phyloP scores from a whole-genome alignment of 2,329 filamentous ascomycete species.

The Exophiala mesophila region DNA sequence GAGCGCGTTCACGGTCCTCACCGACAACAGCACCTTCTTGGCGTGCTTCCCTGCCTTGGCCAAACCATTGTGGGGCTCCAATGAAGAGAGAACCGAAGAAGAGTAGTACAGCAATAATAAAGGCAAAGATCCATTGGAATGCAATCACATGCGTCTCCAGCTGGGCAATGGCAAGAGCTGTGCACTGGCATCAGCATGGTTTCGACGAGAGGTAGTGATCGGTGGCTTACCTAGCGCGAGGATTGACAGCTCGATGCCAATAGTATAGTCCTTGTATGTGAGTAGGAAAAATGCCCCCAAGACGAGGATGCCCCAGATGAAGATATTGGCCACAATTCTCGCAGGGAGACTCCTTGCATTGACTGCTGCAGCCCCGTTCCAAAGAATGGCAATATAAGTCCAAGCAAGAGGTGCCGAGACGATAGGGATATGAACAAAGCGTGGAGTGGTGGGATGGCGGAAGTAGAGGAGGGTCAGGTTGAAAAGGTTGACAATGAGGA shows the following conservation, averaged over 20 bases:
- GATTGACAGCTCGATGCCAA: constrained; percentile 73
- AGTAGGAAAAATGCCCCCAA: constrained; percentile 74
- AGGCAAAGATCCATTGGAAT: constrained; percentile 90
- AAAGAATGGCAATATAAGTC: constrained; percentile 82
- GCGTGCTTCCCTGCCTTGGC: constrained; percentile 50
- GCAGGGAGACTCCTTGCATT: constrained; percentile 62
- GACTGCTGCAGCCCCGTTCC: constrained; percentile 82
- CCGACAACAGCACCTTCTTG: constrained; percentile 42
- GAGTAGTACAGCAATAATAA: constrained; percentile 71
- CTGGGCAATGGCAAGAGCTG: constrained; percentile 69
- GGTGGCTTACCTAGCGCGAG: constrained; percentile 60
- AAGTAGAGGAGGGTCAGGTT: constrained; percentile 77
- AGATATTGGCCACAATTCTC: constrained; percentile 78
- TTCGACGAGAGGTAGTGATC: neutral
- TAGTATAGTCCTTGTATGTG: constrained; percentile 68
- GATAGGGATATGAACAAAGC: constrained; percentile 70
- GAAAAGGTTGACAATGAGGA: constrained; percentile 75
- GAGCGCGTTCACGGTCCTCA: constrained; percentile 51
- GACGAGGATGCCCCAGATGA: constrained; percentile 76
- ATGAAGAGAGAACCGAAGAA: constrained; percentile 64
- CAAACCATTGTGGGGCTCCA: constrained; percentile 60
- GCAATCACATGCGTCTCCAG: constrained; percentile 68
- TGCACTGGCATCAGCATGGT: constrained; percentile 12
- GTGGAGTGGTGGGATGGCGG: constrained; percentile 65
- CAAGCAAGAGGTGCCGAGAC: constrained; percentile 76